Conservation (phyloP, 345 rosid species). For the Moricandia arvensis region DNA sequence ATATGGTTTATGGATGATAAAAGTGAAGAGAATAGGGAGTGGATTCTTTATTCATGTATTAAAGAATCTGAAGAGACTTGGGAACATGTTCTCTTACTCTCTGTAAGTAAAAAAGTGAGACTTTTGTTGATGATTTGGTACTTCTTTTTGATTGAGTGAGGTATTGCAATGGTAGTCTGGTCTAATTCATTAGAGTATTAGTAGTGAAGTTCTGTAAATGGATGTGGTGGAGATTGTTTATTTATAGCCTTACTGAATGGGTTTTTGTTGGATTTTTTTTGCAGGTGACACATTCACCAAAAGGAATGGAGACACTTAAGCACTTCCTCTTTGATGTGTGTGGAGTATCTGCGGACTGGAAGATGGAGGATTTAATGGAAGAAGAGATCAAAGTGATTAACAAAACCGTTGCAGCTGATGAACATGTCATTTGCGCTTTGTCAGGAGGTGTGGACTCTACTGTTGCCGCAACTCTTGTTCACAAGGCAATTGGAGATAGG, state of each 20-base stretch:
- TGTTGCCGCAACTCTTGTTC: constrained; percentile 97
- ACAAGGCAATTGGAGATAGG: constrained; percentile 90
- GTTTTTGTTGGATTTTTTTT: background rate
- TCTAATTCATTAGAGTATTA: background rate
- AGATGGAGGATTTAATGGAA: constrained; percentile 84
- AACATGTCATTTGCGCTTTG: constrained; percentile 89
- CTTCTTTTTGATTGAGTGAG: background rate
- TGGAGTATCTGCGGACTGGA: constrained; percentile 79
- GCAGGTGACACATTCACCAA: constrained; percentile 91
- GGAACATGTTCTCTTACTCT: background rate
- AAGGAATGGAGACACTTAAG: constrained; percentile 83
- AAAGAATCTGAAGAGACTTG: background rate
- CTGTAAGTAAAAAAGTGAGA: background rate
- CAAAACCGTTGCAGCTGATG: constrained; percentile 62
- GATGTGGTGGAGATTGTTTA: background rate
- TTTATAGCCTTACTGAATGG: background rate
- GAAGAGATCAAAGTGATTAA: constrained; percentile 82
- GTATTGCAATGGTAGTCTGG: too few species aligned
- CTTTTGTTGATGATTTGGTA: background rate
- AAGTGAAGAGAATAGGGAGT: too few species aligned
- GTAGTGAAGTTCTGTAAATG: background rate
- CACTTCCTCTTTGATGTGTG: constrained; percentile 79
- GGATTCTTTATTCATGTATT: too few species aligned
- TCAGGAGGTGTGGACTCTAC: constrained; percentile 99
- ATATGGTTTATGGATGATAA: background rate